Percentiles rank a stretch among this genome's conserved stretches.
These are phyloP conservation scores for Psilocybe sp. DNA, from an alignment of 768 basidiomycete genomes.

Conservation along the genomic window DNA sequence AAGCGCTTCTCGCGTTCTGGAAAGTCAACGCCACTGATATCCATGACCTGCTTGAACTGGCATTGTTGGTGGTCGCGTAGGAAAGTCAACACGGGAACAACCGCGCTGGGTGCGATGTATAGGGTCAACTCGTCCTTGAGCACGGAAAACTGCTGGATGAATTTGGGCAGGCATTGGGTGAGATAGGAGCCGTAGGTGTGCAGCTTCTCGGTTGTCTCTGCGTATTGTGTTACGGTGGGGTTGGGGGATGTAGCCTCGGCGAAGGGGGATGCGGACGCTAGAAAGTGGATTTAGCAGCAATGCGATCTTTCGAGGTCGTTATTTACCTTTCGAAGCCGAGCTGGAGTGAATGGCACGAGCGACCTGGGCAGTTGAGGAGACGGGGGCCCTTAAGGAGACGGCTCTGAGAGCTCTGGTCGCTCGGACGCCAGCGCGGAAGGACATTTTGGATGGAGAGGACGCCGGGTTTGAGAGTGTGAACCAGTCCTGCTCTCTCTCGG, in stretches of 20 bases:
- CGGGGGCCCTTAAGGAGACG: constrained; percentile 31
- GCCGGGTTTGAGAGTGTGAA: constrained; percentile 9
- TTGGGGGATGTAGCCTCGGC: constrained; percentile 87
- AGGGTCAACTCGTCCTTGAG: constrained; percentile 94
- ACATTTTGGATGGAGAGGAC: constrained; percentile 27
- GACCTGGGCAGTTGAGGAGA: constrained; percentile 19
- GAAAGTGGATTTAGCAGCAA: constrained; percentile 8
- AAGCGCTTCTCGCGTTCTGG: constrained; percentile 92
- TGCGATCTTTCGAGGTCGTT: constrained; percentile 10
- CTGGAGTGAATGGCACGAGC: constrained; percentile 48
- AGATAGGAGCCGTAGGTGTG: constrained; percentile 94
- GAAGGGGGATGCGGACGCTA: constrained; percentile 78
- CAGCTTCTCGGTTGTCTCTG: constrained; percentile 70
- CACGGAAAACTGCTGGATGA: constrained; percentile 96
- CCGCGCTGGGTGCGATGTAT: constrained; percentile 77
- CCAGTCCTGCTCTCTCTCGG: constrained; percentile 22
- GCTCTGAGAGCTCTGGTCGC: constrained; percentile 41
- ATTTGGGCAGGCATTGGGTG: constrained; percentile 91
- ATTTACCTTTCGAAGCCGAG: constrained; percentile 45
- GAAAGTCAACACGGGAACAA: constrained; percentile 87
- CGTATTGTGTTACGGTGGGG: constrained; percentile 69
- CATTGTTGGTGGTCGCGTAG: constrained; percentile 93
- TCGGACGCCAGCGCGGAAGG: constrained; percentile 37
- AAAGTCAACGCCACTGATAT: constrained; percentile 94
- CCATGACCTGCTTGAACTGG: constrained; percentile 90